Evolutionary conservation across 2,329 filamentous ascomycete genomes (phyloP).

Genomic region (Annulohypoxylon truncatum): DNA sequence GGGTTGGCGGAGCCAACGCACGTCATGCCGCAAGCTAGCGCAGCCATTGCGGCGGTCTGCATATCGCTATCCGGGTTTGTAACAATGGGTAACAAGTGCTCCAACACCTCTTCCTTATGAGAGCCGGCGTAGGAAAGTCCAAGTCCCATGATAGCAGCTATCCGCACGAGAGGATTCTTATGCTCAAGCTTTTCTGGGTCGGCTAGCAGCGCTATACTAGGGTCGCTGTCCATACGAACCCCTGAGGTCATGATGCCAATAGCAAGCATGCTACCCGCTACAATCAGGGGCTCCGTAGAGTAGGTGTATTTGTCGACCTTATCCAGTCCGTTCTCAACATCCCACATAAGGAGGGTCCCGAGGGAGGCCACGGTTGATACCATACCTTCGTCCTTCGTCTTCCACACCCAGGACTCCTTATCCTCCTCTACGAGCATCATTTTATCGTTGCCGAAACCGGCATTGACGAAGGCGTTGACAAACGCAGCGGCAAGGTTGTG

Average conservation of each 20-base stretch:
- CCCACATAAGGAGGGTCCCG: slow-evolving; percentile 92
- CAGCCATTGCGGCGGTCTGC: slow-evolving; percentile 96
- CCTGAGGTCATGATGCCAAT: slow-evolving; percentile 97
- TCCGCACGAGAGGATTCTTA: slow-evolving; percentile 80
- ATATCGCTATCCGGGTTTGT: slow-evolving; percentile 86
- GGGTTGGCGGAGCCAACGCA: slow-evolving; percentile 94
- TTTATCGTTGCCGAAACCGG: slow-evolving; percentile 94
- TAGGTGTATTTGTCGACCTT: slow-evolving; percentile 97
- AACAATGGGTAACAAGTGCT: slow-evolving; percentile 87
- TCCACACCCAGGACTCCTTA: slow-evolving; percentile 97
- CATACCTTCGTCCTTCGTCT: slow-evolving; percentile 98
- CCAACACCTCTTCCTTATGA: slow-evolving; percentile 88
- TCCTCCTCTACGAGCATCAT: slow-evolving; percentile 94
- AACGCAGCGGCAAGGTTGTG: slow-evolving; percentile 97
- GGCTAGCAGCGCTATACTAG: slow-evolving; percentile 85
- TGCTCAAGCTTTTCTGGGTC: slow-evolving; percentile 83
- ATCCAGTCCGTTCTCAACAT: slow-evolving; percentile 90
- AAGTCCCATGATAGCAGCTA: slow-evolving; percentile 94
- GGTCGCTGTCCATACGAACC: slow-evolving; percentile 88
- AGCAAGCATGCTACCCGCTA: slow-evolving; percentile 90
- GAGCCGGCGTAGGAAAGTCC: slow-evolving; percentile 95
- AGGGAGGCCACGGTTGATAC: slow-evolving; percentile 94
- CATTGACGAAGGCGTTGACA: slow-evolving; percentile 97
- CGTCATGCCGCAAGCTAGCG: slow-evolving; percentile 87
- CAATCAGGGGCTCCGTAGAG: slow-evolving; percentile 81